A percentile compares a stretch with the other conserved stretches of the same genome.
These are phyloP conservation scores for Euphorbia lathyris DNA, from an alignment of 345 rosid species.

Conservation along the genomic window DNA sequence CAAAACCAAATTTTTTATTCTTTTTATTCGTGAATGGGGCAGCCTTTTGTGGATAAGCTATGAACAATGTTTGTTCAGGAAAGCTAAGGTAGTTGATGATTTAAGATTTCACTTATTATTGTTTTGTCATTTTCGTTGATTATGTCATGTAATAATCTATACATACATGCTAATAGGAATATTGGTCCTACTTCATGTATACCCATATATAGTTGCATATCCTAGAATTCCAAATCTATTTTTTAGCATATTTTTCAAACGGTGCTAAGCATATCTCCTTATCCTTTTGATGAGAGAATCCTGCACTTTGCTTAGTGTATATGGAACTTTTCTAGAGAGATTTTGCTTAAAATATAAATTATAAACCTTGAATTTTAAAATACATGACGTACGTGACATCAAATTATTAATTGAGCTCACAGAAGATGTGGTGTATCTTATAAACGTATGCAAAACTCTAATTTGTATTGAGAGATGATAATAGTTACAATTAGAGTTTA, in stretches of 20 bases:
- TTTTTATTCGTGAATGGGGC: not conserved
- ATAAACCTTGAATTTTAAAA: too few relatives aligned
- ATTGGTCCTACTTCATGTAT: constrained; percentile 13
- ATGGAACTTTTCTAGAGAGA: not conserved
- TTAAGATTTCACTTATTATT: not conserved
- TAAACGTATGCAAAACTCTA: too few relatives aligned
- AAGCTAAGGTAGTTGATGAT: not conserved
- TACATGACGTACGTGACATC: too few relatives aligned
- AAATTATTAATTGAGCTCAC: too few relatives aligned
- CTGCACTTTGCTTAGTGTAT: constrained; percentile 23
- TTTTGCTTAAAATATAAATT: too few relatives aligned
- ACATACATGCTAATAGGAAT: not conserved
- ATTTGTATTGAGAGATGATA: too few relatives aligned
- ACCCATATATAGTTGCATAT: constrained; percentile 7
- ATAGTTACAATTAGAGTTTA: too few relatives aligned
- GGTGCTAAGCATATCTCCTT: constrained; percentile 38
- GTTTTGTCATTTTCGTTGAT: constrained; percentile 25
- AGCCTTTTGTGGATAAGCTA: constrained; percentile 14
- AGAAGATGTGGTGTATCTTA: too few relatives aligned
- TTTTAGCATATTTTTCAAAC: constrained; percentile 21
- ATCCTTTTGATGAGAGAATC: constrained; percentile 34
- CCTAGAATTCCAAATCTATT: not conserved
- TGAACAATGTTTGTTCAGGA: not conserved
- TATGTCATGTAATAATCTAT: constrained; percentile 28
- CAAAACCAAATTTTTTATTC: too few relatives aligned